phyloP scores from a whole-genome alignment of 331 rosid genomes.

The Malus hybrid region DNA sequence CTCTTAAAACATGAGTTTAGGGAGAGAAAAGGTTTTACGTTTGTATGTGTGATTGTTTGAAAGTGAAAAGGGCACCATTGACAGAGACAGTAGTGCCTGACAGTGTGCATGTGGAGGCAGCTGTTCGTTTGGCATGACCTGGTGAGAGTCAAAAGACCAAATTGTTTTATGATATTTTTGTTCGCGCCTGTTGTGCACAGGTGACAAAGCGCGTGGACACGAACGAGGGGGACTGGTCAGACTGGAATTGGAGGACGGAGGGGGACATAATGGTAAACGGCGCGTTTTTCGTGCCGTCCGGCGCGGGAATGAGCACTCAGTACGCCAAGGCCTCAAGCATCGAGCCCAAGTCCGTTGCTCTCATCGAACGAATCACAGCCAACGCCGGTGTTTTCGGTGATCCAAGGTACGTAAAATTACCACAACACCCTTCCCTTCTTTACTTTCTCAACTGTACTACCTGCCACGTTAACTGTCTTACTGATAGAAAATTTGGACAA shows the following conservation, averaged over 20 bases:
- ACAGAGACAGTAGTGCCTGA: slow-evolving; percentile 3
- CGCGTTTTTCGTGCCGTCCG: slow-evolving; percentile 91
- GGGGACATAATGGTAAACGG: slow-evolving; percentile 94
- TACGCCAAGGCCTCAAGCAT: slow-evolving; percentile 68
- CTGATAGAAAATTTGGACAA: not conserved
- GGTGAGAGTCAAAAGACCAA: not conserved
- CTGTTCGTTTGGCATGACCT: not conserved
- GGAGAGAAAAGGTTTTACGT: not conserved
- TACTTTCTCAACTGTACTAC: not conserved
- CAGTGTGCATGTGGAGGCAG: not conserved
- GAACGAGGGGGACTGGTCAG: slow-evolving; percentile 55
- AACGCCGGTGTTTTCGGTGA: slow-evolving; percentile 88
- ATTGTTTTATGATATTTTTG: too few relatives aligned
- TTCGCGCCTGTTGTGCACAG: slow-evolving; percentile 14
- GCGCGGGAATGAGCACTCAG: slow-evolving; percentile 44
- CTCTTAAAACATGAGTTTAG: not conserved
- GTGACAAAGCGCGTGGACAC: slow-evolving; percentile 98
- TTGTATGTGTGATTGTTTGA: not conserved
- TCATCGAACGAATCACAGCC: slow-evolving; percentile 72
- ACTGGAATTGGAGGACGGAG: slow-evolving; percentile 92
- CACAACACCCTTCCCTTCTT: not conserved
- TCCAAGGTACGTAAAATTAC: slow-evolving; percentile 42
- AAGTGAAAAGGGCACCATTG: not conserved
- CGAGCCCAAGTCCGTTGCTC: slow-evolving; percentile 65
- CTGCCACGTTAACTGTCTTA: not conserved